phyloP scores from a whole-genome alignment of 495 filamentous ascomycete genomes.

The Oleoguttula mirabilis region DNA sequence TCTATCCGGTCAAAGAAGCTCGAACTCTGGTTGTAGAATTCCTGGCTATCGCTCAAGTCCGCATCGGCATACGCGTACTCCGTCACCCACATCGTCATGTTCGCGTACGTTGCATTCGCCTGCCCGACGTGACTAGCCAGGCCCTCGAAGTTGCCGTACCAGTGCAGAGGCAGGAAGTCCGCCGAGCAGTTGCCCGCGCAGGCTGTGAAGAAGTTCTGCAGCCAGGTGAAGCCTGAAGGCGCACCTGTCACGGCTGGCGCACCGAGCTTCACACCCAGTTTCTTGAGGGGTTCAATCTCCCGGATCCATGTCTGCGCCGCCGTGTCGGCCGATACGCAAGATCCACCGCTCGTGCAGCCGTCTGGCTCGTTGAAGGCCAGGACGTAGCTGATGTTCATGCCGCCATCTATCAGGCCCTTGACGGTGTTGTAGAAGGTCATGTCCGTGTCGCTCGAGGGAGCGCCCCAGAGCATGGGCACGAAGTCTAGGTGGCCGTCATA shows the following conservation, averaged over 20 bases:
- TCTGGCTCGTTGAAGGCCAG: slow-evolving; percentile 71
- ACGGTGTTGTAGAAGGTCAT: slow-evolving; percentile 46
- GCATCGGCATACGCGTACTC: slow-evolving; percentile 48
- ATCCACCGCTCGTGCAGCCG: slow-evolving; percentile 43
- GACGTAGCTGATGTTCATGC: slow-evolving; percentile 51
- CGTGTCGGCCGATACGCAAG: slow-evolving; percentile 38
- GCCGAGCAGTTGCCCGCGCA: slow-evolving; percentile 44
- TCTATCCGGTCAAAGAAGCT: slow-evolving; percentile 46
- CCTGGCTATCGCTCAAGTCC: slow-evolving; percentile 41
- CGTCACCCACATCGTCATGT: slow-evolving; percentile 58
- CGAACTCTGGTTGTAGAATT: slow-evolving; percentile 50
- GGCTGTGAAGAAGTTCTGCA: slow-evolving; percentile 46
- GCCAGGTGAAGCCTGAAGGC: slow-evolving; percentile 47
- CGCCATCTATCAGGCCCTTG: slow-evolving; percentile 34
- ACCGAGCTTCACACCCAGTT: slow-evolving; percentile 25
- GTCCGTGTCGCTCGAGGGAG: slow-evolving; percentile 22
- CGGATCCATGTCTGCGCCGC: slow-evolving; percentile 56
- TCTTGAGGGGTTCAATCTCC: slow-evolving; percentile 52
- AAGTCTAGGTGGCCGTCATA: slow-evolving; percentile 48
- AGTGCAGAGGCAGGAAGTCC: slow-evolving; percentile 66
- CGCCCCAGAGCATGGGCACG: slow-evolving; percentile 72
- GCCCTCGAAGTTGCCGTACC: slow-evolving; percentile 66
- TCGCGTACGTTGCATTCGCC: slow-evolving; percentile 44
- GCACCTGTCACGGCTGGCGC: slow-evolving; percentile 28
- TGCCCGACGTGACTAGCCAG: slow-evolving; percentile 58